Base-by-base conservation (phyloP, 495 filamentous ascomycete species). In the Penicillium canescens region DNA sequence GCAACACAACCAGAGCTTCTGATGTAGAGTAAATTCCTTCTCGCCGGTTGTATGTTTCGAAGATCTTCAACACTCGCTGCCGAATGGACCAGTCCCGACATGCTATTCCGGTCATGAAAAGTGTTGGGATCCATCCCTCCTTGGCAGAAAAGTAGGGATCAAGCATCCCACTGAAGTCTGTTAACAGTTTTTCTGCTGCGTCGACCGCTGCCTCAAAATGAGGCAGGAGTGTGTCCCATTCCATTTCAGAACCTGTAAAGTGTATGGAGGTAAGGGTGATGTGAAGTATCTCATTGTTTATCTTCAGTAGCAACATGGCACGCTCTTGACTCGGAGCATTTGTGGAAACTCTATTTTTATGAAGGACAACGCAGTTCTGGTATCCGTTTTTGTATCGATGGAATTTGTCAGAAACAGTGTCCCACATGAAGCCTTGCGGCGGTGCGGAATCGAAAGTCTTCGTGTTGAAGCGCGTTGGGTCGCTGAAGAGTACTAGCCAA, bases 51-150 rank as follows among this genome's bases (percentile, higher is more conserved):
- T 52, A 52, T 18, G 16, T 43, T 35, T 23, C 28, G 23, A 50
- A 46, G n/a, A 55, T 20, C 13, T 14, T 18, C 37, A 52, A 12
- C 11, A 45, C 50, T 21, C 46, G 39, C 24, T 48, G 50, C 0
- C 55, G 55, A 16, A 58, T 31, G 1, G 38, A 8, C 42, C 43
- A 55, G 18, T 58, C 50, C 6, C 55, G 55, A 40, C 55, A 57
- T 31, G 54, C 55, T 3, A 54, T 13, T 13, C 34, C 55, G 33
- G 55, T 16, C 26, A 54, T 37, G 28, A 57, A 37, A 16, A 42
- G n/a, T 11, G 21, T 24, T 12, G 39, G 6, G 11, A 52, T 34
- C n/a, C 45, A 31, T 12, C 48, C 42, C 7, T 42, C 41, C 34
- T 55, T 46, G 12, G 34, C 23, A 6, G 50, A 52, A 20, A 57